These are phyloP conservation scores for Caryopteris hybrid DNA, from an alignment of 305 asterid species.

Conservation along the genomic window DNA sequence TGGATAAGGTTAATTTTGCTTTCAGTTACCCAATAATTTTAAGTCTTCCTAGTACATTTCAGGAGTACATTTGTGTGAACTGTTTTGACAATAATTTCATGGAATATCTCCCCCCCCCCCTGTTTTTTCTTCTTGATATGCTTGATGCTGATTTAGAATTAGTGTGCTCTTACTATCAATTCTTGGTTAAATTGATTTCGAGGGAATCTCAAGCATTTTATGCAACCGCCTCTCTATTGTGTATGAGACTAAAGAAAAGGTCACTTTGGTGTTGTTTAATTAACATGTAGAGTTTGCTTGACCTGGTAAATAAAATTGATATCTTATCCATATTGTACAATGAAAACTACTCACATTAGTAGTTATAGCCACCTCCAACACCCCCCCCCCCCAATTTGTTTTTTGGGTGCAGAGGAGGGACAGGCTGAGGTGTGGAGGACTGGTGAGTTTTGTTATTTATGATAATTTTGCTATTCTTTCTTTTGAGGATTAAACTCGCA, in stretches of 20 bases:
- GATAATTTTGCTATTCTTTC: neutral
- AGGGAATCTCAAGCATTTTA: neutral
- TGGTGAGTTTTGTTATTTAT: neutral
- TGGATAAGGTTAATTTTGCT: conserved; percentile 55
- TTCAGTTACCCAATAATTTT: neutral
- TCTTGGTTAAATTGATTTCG: neutral
- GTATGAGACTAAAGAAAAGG: neutral
- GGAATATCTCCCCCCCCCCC: neutral
- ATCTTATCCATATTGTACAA: neutral
- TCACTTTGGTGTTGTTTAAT: neutral
- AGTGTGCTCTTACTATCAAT: neutral
- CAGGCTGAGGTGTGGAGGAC: neutral
- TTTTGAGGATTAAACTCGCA: neutral
- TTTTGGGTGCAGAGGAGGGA: neutral
- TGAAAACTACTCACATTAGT: neutral
- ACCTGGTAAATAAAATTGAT: neutral
- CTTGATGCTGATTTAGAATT: neutral
- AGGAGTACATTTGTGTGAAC: neutral
- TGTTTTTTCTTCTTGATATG: neutral
- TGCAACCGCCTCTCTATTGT: neutral
- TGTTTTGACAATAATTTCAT: neutral
- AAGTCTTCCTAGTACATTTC: neutral
- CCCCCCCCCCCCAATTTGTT: neutral
- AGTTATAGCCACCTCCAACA: neutral
- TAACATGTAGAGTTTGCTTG: neutral